These are phyloP conservation scores for Filosporella fistucella DNA, from an alignment of 495 filamentous ascomycete genomes.

Conservation along the genomic window DNA sequence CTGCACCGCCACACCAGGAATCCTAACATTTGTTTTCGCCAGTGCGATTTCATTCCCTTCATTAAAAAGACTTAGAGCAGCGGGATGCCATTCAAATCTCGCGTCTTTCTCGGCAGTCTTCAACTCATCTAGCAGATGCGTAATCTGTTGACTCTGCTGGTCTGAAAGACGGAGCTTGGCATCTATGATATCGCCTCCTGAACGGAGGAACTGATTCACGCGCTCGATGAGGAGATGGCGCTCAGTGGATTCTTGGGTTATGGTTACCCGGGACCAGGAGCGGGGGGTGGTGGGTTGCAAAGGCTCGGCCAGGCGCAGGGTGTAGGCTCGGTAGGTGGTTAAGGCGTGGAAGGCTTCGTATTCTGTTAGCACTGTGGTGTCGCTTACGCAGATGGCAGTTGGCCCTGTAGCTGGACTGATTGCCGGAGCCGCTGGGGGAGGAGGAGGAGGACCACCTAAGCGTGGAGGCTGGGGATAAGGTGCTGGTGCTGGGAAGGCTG, in stretches of 20 bases:
- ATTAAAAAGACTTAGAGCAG: conserved; percentile 9
- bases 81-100: conserved; percentile 20
- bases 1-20: neutral
- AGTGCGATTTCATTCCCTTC: neutral
- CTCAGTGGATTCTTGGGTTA: conserved; percentile 7
- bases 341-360: conserved; percentile 7
- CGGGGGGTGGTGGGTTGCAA: neutral
- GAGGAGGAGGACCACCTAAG: neutral
- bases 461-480: no score
- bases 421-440: neutral
- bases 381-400: conserved; percentile 1
- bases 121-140: conserved; percentile 14
- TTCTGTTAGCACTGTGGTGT: conserved; percentile 9
- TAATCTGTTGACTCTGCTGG: conserved; percentile 15
- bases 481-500: neutral
- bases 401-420: neutral
- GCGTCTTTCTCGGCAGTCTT: conserved; percentile 6
- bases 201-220: neutral
- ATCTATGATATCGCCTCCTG: conserved; percentile 11
- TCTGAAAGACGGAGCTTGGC: conserved; percentile 13
- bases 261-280: conserved; percentile 10
- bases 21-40: neutral
- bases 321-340: conserved; percentile 14
- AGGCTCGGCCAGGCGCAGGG: conserved; percentile 7
- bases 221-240: neutral